Percentiles rank a stretch among this genome's conserved stretches.
Conservation (phyloP, 2,329 filamentous ascomycete species). For the Fusarium sp. region DNA sequence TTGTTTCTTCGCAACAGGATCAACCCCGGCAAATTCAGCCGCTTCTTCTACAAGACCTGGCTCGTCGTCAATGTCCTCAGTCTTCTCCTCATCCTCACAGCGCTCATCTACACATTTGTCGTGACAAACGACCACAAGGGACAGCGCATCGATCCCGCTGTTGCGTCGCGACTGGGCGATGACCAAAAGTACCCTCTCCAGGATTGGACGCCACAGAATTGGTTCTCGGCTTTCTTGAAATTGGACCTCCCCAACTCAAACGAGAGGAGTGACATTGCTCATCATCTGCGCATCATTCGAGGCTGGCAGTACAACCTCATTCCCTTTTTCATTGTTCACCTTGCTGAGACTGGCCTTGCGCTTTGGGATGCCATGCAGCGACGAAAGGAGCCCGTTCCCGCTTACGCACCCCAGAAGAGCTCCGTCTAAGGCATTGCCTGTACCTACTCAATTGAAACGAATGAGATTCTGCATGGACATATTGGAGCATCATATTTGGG, state of each 20-base stretch:
- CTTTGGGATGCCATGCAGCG: slow-evolving; percentile 41
- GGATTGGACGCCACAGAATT: slow-evolving; percentile 51
- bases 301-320: slow-evolving; percentile 53
- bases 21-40: slow-evolving; percentile 27
- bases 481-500: not conserved
- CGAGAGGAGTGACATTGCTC: slow-evolving; percentile 40
- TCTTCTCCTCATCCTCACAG: slow-evolving; percentile 41
- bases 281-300: slow-evolving; percentile 46
- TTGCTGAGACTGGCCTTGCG: slow-evolving; percentile 46
- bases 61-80: slow-evolving; percentile 45
- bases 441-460: not conserved
- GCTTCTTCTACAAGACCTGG: slow-evolving; percentile 43
- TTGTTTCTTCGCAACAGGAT: slow-evolving; percentile 43
- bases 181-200: slow-evolving; percentile 41
- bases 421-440: slow-evolving; percentile 2
- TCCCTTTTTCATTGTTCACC: slow-evolving; percentile 50
- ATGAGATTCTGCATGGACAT: not conserved
- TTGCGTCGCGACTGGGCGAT: slow-evolving; percentile 29
- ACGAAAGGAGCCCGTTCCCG: slow-evolving; percentile 11
- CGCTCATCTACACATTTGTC: slow-evolving; percentile 50
- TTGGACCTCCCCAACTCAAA: slow-evolving; percentile 38
- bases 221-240: slow-evolving; percentile 48
- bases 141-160: slow-evolving; percentile 37
- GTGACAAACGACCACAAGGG: slow-evolving; percentile 49
- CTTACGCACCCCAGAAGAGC: slow-evolving; percentile 14